Base-by-base conservation (phyloP, 2,329 filamentous ascomycete genomes). In the Clonostachys byssicola region DNA sequence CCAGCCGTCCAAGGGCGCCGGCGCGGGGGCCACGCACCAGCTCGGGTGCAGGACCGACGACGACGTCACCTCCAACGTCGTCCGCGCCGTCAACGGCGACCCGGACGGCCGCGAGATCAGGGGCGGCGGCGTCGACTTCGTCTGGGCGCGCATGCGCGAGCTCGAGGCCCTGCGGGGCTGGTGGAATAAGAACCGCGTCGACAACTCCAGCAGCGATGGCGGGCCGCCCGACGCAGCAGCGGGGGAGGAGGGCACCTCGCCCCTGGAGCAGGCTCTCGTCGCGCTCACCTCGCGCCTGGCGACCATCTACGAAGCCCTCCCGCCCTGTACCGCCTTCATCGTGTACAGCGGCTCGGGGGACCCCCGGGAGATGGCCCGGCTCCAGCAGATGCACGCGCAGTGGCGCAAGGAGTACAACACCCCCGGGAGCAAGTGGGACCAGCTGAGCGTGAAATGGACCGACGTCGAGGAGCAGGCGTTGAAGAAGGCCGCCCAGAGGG, bases 331-430 rank as follows among this genome's bases (percentile, higher is more conserved):
- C 1, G 83, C 74, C 4, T 72, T 88, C 47, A 73, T 88, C 42
- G 66, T 87, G 34, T 82, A 83, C 63, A 83, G 78, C 54, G 84
- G 84, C 51, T 84, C 79, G 6, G 84, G 84, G 38, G 81, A 87
- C 56, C 83, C 83, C n/a, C 76, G 82, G 34, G 77, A 81, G 56
- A 85, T 86, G 81, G 76, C 74, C 49, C 70, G 73, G 39, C 66
- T 86, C 54, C 80, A 85, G 67, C 73, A 73, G 18, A 68, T 83
- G 71, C 78, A 86, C 44, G 60, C 72, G 7, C 75, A 78, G 61
- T 85, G 78, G 70, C 80, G 77, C 60, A 75, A 73, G 54, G 83
- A 88, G 63, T 86, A 83, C 61, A 81, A 83, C 61, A 77, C 75
- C 9, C 77, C 77, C 0, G 78, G 80, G 12, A 78, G 71, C 52